These are phyloP conservation scores for Cercospora canescens DNA, from an alignment of 2,329 filamentous ascomycete species.

Conservation along the genomic window DNA sequence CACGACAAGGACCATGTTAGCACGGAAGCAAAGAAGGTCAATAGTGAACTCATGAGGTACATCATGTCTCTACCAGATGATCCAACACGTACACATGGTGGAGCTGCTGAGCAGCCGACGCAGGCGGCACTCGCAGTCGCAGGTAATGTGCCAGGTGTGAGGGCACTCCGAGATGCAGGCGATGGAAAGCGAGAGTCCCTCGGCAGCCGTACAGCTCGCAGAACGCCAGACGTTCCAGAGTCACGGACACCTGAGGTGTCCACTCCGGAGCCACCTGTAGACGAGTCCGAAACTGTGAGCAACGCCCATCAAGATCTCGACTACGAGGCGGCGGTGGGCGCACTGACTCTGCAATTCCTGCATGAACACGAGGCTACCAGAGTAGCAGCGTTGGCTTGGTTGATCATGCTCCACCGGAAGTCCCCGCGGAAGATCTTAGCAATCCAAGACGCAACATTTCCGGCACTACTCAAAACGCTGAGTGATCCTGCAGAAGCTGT, in stretches of 20 bases:
- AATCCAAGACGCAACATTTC: slow-evolving; percentile 96
- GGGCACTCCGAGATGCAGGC: slow-evolving; percentile 8
- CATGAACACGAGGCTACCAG: slow-evolving; percentile 97
- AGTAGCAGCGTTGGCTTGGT: slow-evolving; percentile 90
- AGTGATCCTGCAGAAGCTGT: slow-evolving; percentile 95
- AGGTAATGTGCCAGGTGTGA: not conserved
- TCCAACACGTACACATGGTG: slow-evolving; percentile 38
- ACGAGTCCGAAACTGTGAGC: slow-evolving; percentile 18
- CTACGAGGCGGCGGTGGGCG: slow-evolving; percentile 91
- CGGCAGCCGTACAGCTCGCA: slow-evolving; percentile 20
- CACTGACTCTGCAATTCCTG: slow-evolving; percentile 86
- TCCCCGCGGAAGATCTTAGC: slow-evolving; percentile 84
- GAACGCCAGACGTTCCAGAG: slow-evolving; percentile 28
- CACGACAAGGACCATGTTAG: slow-evolving; percentile 88
- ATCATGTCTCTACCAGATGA: slow-evolving; percentile 83
- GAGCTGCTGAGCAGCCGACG: slow-evolving; percentile 6
- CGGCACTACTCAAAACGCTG: slow-evolving; percentile 89
- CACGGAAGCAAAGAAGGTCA: slow-evolving; percentile 84
- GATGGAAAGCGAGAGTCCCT: slow-evolving; percentile 25
- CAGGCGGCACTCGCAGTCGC: slow-evolving; percentile 3
- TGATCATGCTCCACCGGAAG: slow-evolving; percentile 97
- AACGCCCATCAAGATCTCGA: slow-evolving; percentile 48
- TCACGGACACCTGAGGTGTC: slow-evolving; percentile 29
- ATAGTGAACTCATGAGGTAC: slow-evolving; percentile 88
- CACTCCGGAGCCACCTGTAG: slow-evolving; percentile 30